Percentiles rank a stretch among this genome's conserved stretches.
phyloP scores from a whole-genome alignment of 306 rosid species.

The Cotoneaster glaucophyllus region DNA sequence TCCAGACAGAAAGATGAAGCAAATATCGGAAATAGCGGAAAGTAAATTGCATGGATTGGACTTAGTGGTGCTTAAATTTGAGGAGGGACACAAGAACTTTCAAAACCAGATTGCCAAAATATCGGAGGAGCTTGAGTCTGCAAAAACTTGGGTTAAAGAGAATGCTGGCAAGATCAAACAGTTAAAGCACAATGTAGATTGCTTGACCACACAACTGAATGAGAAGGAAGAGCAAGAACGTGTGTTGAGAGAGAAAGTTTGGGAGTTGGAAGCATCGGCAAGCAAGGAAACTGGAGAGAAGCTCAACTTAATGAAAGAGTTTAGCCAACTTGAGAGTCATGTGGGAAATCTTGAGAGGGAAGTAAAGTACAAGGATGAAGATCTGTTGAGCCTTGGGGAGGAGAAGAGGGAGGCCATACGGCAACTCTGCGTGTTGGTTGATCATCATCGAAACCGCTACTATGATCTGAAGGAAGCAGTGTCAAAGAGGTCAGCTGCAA shows the following conservation, averaged over 20 bases:
- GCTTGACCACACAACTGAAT: conserved; percentile 20
- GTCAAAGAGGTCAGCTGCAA: conserved; percentile 6
- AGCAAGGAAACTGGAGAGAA: conserved; percentile 63
- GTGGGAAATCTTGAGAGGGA: conserved; percentile 38
- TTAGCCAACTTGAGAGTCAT: conserved; percentile 50
- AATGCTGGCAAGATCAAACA: conserved; percentile 30
- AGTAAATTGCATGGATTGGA: conserved; percentile 21
- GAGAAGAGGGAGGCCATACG: conserved; percentile 73
- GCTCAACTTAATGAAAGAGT: conserved; percentile 34
- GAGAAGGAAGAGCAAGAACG: conserved; percentile 48
- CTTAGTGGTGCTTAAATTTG: conserved; percentile 20
- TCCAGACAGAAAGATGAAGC: conserved; percentile 15
- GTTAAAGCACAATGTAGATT: conserved; percentile 18
- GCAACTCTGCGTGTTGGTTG: conserved; percentile 58
- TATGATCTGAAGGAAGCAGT: conserved; percentile 36
- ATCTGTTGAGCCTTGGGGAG: conserved; percentile 44
- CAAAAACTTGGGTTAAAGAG: conserved; percentile 36
- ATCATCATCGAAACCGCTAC: conserved; percentile 55
- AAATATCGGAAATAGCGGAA: conserved; percentile 1
- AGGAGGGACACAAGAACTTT: conserved; percentile 20
- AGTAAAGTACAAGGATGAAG: conserved; percentile 52
- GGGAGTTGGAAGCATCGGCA: conserved; percentile 48
- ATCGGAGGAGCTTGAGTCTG: conserved; percentile 32
- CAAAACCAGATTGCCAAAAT: conserved; percentile 24
- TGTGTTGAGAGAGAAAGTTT: conserved; percentile 40